Conservation (phyloP, 108 stramenopile genomes). For the Conticribra weissflogii region DNA sequence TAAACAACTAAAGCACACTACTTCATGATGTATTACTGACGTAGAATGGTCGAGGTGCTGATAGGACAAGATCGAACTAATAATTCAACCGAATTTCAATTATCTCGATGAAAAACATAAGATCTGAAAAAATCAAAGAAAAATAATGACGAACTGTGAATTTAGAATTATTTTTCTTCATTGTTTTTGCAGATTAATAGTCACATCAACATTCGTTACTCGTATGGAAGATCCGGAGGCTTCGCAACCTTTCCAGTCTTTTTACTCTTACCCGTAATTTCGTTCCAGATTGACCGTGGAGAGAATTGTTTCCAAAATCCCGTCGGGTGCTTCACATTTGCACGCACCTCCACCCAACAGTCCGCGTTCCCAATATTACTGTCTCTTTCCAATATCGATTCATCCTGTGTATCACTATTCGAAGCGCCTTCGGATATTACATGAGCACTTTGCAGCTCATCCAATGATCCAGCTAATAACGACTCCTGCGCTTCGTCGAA, state of each 20-base stretch:
- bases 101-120: no score
- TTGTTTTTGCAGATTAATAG: no score
- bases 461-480: constrained; percentile 70
- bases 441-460: constrained; percentile 75
- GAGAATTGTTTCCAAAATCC: constrained; percentile 57
- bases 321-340: constrained; percentile 69
- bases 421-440: constrained; percentile 53
- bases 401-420: constrained; percentile 20
- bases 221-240: constrained; percentile 72
- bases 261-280: constrained; percentile 3
- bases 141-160: no score
- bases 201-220: no score
- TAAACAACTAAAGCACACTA: no score
- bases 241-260: constrained; percentile 44
- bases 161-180: no score
- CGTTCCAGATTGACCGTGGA: neutral
- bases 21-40: no score
- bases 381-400: constrained; percentile 21
- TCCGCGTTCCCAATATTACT: constrained; percentile 53
- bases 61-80: no score
- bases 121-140: no score
- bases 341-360: constrained; percentile 87
- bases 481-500: constrained; percentile 86
- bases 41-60: no score
- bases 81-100: no score